Base-by-base conservation (phyloP, 139 green algal species). In the Tetradesmus lagerheimii region DNA sequence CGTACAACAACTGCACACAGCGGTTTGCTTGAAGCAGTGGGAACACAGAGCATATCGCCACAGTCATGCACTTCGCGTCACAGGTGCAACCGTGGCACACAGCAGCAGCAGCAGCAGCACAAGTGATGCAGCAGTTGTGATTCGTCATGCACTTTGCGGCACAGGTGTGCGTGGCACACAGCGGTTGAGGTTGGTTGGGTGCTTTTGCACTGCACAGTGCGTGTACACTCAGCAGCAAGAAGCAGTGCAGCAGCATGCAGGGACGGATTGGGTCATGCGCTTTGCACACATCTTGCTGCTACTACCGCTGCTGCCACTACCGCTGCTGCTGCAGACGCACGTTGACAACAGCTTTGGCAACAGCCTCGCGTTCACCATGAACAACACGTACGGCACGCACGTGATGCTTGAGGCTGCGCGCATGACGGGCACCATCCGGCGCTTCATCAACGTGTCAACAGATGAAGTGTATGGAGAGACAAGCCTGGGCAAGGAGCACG, bases 341-440 rank as follows among this genome's bases (percentile, higher is more conserved):
- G 98, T 99, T 2, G 98, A 99, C 94, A 98, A 99, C 93, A 98
- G 95, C 23, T 99, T 99, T 90, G 97, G 98, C 34, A 99, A 99
- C 93, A 97, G 92, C 15, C 93, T 99, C 67, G 93, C 95, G 23
- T 98, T 99, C 91, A 98, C 97, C 38, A 96, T 97, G 91, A 99
- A 99, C 96, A 99, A 99, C 94, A 99, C 98, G 11, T 97, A 97
- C 39, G 98, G 98, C 82, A 99, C 98, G 27, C 98, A 99, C 84
- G 95, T 98, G 0, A 93, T 99, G 88, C 95, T 99, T 38, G 98
- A 99, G 94, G 94, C 97, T 1, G 93, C 86, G 74, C 95, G 98
- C 39, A 93, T 94, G 81, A 93, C 94, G 8, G 96, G 96, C 27
- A 94, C 91, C 37, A 97, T 99, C 86, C 85, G 75, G 27, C 94